Evolutionary conservation across 352 stramenopile genomes (phyloP).

Genomic region (Sclerospora graminicola): DNA sequence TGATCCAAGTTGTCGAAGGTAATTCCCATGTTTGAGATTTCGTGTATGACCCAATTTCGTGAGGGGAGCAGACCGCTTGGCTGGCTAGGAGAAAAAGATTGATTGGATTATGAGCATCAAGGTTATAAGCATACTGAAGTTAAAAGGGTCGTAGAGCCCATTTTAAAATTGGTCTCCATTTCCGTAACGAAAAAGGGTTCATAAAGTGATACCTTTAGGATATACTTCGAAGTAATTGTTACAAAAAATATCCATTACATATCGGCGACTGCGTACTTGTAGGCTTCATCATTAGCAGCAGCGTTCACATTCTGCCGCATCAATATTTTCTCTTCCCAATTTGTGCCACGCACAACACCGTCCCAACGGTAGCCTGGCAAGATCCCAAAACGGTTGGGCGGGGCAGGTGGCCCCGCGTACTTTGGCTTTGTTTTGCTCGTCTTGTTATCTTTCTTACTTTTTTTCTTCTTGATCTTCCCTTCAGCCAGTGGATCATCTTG

Average conservation of each 20-base stretch:
- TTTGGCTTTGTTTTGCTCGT: slow-evolving; percentile 34
- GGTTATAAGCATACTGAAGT: slow-evolving; percentile 15
- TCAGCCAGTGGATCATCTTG: slow-evolving; percentile 38
- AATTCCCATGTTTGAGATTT: slow-evolving; percentile 34
- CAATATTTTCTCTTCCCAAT: slow-evolving; percentile 92
- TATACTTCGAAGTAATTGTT: too few species aligned
- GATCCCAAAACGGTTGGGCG: slow-evolving; percentile 85
- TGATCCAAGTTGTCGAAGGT: slow-evolving; percentile 55
- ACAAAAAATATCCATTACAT: too few species aligned
- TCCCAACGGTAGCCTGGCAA: slow-evolving; percentile 97
- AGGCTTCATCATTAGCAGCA: slow-evolving; percentile 59
- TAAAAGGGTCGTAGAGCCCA: too few species aligned
- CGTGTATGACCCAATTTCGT: too few species aligned
- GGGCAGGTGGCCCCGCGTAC: slow-evolving; percentile 61
- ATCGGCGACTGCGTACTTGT: slow-evolving; percentile 71
- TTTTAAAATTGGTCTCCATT: too few species aligned
- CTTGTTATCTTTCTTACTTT: slow-evolving; percentile 36
- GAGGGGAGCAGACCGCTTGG: slow-evolving; percentile 14
- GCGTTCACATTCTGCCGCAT: slow-evolving; percentile 56
- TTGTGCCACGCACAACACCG: slow-evolving; percentile 93
- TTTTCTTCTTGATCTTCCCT: slow-evolving; percentile 21
- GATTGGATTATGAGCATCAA: not conserved
- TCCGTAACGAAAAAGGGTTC: too few species aligned
- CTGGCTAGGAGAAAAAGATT: slow-evolving; percentile 20
- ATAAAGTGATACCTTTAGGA: too few species aligned